phyloP scores from a whole-genome alignment of 2,329 filamentous ascomycete species.

The Hawksworthiomyces lignivorus region DNA sequence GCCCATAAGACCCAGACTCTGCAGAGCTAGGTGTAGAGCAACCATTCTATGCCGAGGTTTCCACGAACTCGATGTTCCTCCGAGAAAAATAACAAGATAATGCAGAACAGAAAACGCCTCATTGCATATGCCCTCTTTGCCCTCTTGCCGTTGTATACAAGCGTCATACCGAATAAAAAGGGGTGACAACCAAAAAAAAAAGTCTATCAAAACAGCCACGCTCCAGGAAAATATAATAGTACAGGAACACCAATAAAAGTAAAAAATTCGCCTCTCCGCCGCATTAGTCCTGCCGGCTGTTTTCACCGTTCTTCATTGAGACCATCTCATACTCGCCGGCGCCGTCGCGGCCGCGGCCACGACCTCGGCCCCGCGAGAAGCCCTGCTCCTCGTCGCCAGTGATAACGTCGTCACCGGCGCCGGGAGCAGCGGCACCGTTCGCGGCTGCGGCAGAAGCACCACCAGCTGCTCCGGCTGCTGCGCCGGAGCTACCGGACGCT shows the following conservation, averaged over 20 bases:
- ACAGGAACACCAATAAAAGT: not conserved
- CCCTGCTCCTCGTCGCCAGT: conserved; percentile 43
- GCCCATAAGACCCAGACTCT: too few species aligned
- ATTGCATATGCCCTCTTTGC: too few species aligned
- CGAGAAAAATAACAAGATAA: too few species aligned
- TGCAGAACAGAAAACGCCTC: too few species aligned
- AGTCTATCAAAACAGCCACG: too few species aligned
- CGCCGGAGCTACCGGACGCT: conserved; percentile 14
- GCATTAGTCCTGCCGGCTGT: conserved; percentile 8
- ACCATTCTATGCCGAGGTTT: too few species aligned
- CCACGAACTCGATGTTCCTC: too few species aligned
- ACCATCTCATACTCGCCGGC: conserved; percentile 61
- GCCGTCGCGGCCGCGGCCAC: conserved; percentile 46
- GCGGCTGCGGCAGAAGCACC: conserved; percentile 12
- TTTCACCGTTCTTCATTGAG: conserved; percentile 31
- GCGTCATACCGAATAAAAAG: too few species aligned
- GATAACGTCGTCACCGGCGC: conserved; percentile 11
- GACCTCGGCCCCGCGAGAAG: conserved; percentile 40
- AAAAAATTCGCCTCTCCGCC: not conserved
- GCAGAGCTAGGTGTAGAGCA: too few species aligned
- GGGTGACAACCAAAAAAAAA: too few species aligned
- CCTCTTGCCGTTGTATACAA: too few species aligned
- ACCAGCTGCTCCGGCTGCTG: conserved; percentile 10
- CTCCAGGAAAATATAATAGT: too few species aligned
- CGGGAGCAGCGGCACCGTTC: conserved; percentile 1